These are phyloP conservation scores for Chlamydomonas reinhardtii DNA, from an alignment of 163 green algal species.

Conservation along the genomic window DNA sequence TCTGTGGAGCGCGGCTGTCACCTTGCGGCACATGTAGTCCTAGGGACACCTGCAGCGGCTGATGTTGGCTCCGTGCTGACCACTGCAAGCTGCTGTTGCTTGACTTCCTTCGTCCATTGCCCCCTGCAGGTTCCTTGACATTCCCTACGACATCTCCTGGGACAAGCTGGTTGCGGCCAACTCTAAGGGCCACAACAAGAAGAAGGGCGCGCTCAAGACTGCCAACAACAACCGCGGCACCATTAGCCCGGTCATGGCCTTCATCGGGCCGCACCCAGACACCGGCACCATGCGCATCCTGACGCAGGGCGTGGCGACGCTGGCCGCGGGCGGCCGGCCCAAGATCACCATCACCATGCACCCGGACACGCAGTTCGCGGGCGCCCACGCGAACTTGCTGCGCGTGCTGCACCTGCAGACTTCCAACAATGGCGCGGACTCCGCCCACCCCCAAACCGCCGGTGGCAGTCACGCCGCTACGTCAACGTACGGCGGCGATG, in stretches of 20 bases:
- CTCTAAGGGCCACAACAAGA: background rate
- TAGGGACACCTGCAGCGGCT: too few species aligned
- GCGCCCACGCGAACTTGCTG: conserved; percentile 39
- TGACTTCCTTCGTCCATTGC: too few species aligned
- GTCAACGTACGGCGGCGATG: too few species aligned
- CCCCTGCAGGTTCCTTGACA: conserved; percentile 28
- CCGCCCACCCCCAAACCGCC: too few species aligned
- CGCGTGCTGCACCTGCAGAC: conserved; percentile 25
- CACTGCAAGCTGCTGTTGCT: too few species aligned
- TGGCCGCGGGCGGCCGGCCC: conserved; percentile 4
- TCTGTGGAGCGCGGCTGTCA: too few species aligned
- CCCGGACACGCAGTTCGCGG: conserved; percentile 36
- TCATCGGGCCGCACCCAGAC: conserved; percentile 48
- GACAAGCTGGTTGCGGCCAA: conserved; percentile 1
- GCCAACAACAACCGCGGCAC: background rate
- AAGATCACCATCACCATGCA: conserved; percentile 30
- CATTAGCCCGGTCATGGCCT: conserved; percentile 37
- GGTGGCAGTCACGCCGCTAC: too few species aligned
- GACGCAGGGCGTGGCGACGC: conserved; percentile 6
- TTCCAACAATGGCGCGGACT: too few species aligned
- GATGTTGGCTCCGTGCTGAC: too few species aligned
- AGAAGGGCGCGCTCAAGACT: conserved; percentile 35
- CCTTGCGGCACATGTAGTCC: too few species aligned
- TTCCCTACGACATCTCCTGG: conserved; percentile 7
- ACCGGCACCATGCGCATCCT: conserved; percentile 51